Base-by-base conservation (phyloP, 2,329 filamentous ascomycete genomes). In the Clathrospora elynae region DNA sequence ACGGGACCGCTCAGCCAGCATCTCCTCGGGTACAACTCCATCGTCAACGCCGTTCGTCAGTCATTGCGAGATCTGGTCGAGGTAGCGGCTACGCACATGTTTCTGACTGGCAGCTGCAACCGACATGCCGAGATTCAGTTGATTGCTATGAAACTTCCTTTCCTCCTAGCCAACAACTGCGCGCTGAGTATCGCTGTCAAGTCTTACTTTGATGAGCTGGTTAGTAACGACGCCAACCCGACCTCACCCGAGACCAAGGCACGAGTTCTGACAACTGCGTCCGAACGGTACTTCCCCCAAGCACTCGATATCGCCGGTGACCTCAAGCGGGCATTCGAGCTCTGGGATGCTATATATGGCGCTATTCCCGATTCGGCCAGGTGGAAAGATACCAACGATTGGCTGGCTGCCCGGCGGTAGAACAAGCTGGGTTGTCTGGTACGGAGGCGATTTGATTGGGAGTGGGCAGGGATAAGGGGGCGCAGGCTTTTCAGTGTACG, bases 1-100 rank as follows among this genome's bases (percentile, higher is more conserved):
- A 96, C 92, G 2, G 93, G 93, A 1, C 92, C 93, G 1, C 79
- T 99, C 1, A 96, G 90, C 76, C 86, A 93, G 70, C 90, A 92
- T 55, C 78, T 96, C 37, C 78, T 99, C 28, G 85, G 84, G 17
- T 99, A 91, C 75, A 87, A 90, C 48, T 91, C 90, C 1, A 78
- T 97, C 44, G 84, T 90, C 26, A 86, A 86, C 2, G 83, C 88
- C 26, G 85, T 96, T 16, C 86, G 91, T 25, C 83, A 86, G 52
- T 83, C 85, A 22, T 78, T 95, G 52, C 83, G 93, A 33, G 90
- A 95, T 66, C 73, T 97, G 23, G 75, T 93, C 10, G 93, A 99
- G 71, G 87, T 90, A 28, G 82, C 92, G 51, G 77, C 91, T 13
- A 85, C 85, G 5, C 86, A 87, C 19, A 82, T 96, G 75, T 85